Base-by-base conservation (phyloP, 2,329 filamentous ascomycete species). In the Arthrinium puccinioides region DNA sequence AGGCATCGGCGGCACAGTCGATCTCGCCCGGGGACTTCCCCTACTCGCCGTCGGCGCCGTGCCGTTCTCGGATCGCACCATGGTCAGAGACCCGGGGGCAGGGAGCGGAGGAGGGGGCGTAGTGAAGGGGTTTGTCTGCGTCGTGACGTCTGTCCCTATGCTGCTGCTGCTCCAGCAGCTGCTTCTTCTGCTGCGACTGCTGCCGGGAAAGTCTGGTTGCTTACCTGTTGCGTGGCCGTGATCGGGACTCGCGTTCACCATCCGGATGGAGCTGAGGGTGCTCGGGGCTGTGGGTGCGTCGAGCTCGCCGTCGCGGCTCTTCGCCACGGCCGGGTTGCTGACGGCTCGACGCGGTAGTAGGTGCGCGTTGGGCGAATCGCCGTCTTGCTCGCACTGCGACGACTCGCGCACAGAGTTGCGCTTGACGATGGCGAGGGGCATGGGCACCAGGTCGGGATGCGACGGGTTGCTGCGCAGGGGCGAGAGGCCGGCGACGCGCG, bases 361-460 rank as follows among this genome's bases (percentile, higher is more conserved):
- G n/a, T n/a, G n/a, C n/a, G n/a, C n/a, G n/a, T n/a, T n/a, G n/a
- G n/a, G n/a, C n/a, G n/a, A n/a, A 39, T 4, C 3, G 16, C n/a
- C 16, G 20, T 34, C 24, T 34, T 33, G 23, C 27, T 24, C 2
- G 34, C 16, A 14, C 31, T 20, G 9, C 20, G 25, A 36, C 3
- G 32, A 20, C 10, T 36, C 38, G 11, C 32, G 32, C 5, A 40
- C 30, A 3, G 38, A 40, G 32, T 40, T 40, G 21, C 26, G 38
- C 26, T 40, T 40, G 11, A 28, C 18, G 14, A 40, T 32, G 9
- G 32, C 32, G n/a, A 40, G 21, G 2, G 38, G 38, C 15, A 18
- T 25, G 16, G 38, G 38, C 2, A 40, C 38, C 26, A 40, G 21
- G 25, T 40, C 38, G 9, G 38, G 38, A 11, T 40, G 38, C 9